Evolutionary conservation across 2,329 filamentous ascomycete species (phyloP).

Genomic region (Trichoderma sp.): DNA sequence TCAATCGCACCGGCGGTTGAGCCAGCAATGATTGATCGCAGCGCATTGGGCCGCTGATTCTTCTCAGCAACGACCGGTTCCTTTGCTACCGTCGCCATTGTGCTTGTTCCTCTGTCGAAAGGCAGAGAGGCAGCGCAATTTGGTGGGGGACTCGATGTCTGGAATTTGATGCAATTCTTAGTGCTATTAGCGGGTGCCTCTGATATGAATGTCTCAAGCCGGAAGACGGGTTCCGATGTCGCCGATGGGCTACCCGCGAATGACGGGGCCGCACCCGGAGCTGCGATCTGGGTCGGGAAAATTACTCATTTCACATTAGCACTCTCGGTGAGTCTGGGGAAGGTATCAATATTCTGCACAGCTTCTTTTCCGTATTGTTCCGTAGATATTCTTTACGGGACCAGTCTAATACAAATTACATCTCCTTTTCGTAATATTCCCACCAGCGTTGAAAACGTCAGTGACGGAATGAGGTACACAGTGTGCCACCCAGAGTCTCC

Average conservation of each 20-base stretch:
- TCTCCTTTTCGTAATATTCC: not conserved
- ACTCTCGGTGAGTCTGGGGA: not conserved
- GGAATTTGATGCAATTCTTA: not conserved
- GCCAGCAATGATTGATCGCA: constrained; percentile 88
- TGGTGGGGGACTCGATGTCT: not conserved
- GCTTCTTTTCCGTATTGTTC: not conserved
- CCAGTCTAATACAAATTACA: not conserved
- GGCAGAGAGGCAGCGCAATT: not conserved
- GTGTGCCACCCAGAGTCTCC: not conserved
- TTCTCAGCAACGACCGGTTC: constrained; percentile 28
- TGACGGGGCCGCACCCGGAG: constrained; percentile 11
- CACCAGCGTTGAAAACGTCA: not conserved
- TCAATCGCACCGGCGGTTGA: constrained; percentile 92
- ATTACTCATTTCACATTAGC: constrained; percentile 12
- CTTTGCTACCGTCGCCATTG: constrained; percentile 31
- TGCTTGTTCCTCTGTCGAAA: not conserved
- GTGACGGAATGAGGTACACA: not conserved
- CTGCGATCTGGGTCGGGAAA: constrained; percentile 13
- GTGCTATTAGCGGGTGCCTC: not conserved
- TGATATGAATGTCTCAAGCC: constrained; percentile 8
- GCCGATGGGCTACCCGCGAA: constrained; percentile 2
- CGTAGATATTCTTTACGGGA: not conserved
- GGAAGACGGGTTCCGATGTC: constrained; percentile 21
- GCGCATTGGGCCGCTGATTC: constrained; percentile 63
- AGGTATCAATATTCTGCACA: not conserved